A percentile compares a stretch with the other conserved stretches of the same genome.
Evolutionary conservation across 2,329 filamentous ascomycete genomes (phyloP).

Genomic region (Talaromyces sp.): DNA sequence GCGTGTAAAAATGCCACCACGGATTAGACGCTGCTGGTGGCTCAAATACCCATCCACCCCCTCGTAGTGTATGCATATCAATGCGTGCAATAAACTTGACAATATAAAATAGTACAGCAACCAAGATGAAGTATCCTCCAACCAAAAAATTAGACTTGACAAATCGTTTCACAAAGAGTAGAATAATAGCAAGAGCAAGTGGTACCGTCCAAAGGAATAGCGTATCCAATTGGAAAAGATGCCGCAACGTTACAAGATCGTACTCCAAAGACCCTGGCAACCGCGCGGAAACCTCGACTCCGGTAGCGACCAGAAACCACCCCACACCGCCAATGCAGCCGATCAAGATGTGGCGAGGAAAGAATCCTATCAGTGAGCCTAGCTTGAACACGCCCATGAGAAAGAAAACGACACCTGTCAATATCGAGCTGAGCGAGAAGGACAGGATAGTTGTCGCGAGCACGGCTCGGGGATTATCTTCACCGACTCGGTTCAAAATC

Average conservation of each 20-base stretch:
- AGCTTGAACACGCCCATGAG: slow-evolving; percentile 82
- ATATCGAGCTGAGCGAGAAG: slow-evolving; percentile 82
- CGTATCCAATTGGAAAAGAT: slow-evolving; percentile 70
- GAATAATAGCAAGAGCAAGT: slow-evolving; percentile 67
- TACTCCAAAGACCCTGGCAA: slow-evolving; percentile 83
- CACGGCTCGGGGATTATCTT: slow-evolving; percentile 76
- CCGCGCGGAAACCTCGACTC: slow-evolving; percentile 87
- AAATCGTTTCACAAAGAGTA: slow-evolving; percentile 73
- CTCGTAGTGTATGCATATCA: slow-evolving; percentile 63
- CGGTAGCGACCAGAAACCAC: slow-evolving; percentile 88
- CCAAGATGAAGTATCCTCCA: slow-evolving; percentile 80
- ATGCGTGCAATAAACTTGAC: slow-evolving; percentile 55
- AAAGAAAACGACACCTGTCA: slow-evolving; percentile 90
- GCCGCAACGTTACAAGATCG: slow-evolving; percentile 69
- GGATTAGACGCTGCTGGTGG: slow-evolving; percentile 79
- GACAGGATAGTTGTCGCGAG: slow-evolving; percentile 92
- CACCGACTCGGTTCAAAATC: slow-evolving; percentile 74
- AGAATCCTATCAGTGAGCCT: slow-evolving; percentile 93
- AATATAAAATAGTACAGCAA: slow-evolving; percentile 59
- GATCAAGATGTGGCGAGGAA: slow-evolving; percentile 91
- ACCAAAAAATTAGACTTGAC: slow-evolving; percentile 80
- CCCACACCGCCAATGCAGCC: slow-evolving; percentile 97
- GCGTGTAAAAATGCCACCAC: slow-evolving; percentile 96
- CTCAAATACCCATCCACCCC: slow-evolving; percentile 85
- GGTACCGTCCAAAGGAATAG: slow-evolving; percentile 80